phyloP scores from a whole-genome alignment of 139 green algal genomes.

The Marvania coccoides region DNA sequence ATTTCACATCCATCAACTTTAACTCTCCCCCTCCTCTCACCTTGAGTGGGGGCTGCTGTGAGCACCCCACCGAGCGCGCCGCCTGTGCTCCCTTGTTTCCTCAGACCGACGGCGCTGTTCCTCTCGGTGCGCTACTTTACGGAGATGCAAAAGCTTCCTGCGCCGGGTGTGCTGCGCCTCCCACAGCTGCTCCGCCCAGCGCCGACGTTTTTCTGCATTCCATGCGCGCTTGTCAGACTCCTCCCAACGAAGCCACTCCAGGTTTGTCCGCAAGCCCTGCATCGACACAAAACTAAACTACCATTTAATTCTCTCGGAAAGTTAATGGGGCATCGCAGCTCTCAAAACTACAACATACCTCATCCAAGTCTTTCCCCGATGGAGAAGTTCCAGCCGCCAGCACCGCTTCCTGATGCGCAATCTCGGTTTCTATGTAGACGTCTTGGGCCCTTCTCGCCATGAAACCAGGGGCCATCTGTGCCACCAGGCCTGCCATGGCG shows the following conservation, averaged over 20 bases:
- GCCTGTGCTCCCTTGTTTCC: slow-evolving; percentile 18
- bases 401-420: not conserved
- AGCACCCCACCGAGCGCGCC: slow-evolving; percentile 21
- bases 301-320: no score
- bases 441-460: not conserved
- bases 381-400: no score
- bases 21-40: not conserved
- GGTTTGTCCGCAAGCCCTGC: slow-evolving; percentile 29
- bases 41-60: slow-evolving; percentile 4
- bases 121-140: slow-evolving; percentile 3
- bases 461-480: slow-evolving; percentile 9
- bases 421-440: no score
- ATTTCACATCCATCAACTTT: not conserved
- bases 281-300: not conserved
- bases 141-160: slow-evolving; percentile 22
- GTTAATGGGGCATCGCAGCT: no score
- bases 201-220: slow-evolving; percentile 32
- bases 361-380: no score
- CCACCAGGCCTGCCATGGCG: slow-evolving; percentile 14
- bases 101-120: slow-evolving; percentile 1
- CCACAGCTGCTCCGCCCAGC: slow-evolving; percentile 53
- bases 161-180: slow-evolving; percentile 24
- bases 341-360: no score
- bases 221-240: slow-evolving; percentile 54
- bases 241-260: slow-evolving; percentile 65